These are phyloP conservation scores for Xylaria sp. DNA, from an alignment of 495 filamentous ascomycete species.

Conservation along the genomic window DNA sequence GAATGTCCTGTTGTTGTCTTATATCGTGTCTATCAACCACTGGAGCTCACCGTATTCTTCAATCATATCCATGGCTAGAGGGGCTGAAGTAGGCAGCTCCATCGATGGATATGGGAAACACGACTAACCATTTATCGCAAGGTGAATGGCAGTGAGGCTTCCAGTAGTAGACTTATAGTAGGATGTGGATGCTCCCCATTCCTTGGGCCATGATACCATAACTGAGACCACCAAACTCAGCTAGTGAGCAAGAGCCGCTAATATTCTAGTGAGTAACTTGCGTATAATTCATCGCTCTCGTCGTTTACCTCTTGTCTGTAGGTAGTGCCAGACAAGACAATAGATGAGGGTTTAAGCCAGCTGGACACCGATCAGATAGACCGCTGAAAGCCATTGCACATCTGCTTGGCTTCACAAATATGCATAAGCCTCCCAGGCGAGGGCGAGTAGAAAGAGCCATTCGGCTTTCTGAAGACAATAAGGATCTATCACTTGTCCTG, in stretches of 20 bases:
- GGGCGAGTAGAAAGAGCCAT: background rate
- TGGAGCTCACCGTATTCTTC: background rate
- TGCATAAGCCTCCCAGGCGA: background rate
- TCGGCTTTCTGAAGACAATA: background rate
- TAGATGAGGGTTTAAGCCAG: background rate
- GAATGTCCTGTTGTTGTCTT: background rate
- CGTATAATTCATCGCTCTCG: background rate
- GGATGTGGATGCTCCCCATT: background rate
- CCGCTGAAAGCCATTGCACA: background rate
- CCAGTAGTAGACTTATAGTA: background rate
- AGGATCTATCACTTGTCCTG: background rate
- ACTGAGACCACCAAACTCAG: background rate
- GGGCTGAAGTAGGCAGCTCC: background rate
- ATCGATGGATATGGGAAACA: background rate
- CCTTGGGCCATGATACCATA: background rate
- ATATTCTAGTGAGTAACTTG: background rate
- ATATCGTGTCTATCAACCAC: background rate
- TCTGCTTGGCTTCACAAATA: background rate
- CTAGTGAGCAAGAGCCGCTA: background rate
- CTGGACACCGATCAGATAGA: background rate
- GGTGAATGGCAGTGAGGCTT: background rate
- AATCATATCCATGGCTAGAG: background rate
- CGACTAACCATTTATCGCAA: background rate
- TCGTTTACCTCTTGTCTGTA: background rate
- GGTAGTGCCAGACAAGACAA: background rate